These are phyloP conservation scores for Plectranthus barbatus DNA, from an alignment of 257 asterid genomes.

Conservation along the genomic window DNA sequence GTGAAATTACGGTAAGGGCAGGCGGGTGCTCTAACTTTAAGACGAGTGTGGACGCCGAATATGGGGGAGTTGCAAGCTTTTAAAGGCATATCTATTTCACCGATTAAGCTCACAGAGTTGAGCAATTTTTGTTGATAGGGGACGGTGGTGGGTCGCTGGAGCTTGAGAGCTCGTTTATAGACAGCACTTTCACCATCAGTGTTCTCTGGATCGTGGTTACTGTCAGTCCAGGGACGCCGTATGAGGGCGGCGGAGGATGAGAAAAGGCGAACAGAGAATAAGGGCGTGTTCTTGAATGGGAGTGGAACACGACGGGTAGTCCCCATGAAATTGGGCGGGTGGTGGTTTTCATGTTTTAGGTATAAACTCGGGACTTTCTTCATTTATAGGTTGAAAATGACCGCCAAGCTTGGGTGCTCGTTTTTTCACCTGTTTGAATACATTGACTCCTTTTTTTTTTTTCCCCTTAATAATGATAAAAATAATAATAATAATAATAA, in stretches of 20 bases:
- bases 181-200: conserved; percentile 36
- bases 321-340: conserved; percentile 24
- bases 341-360: conserved; percentile 17
- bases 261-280: conserved; percentile 16
- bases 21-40: conserved; percentile 26
- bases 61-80: conserved; percentile 1
- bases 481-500: too few species aligned
- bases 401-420: too few species aligned
- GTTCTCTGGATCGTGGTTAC: conserved; percentile 16
- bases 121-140: conserved; percentile 5
- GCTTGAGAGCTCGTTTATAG: conserved; percentile 48
- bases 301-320: conserved; percentile 6
- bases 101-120: conserved; percentile 73
- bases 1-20: conserved; percentile 10
- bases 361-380: not conserved
- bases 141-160: conserved; percentile 53
- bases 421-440: too few species aligned
- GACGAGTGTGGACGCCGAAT: conserved; percentile 35
- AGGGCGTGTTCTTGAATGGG: conserved; percentile 10
- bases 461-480: too few species aligned
- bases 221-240: conserved; percentile 18
- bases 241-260: conserved; percentile 25
- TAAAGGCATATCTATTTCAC: conserved; percentile 25
- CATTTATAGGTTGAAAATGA: too few species aligned
- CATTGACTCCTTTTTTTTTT: not conserved